These are phyloP conservation scores for Aureobasidium sp. DNA, from an alignment of 2,329 filamentous ascomycete genomes.

Conservation along the genomic window DNA sequence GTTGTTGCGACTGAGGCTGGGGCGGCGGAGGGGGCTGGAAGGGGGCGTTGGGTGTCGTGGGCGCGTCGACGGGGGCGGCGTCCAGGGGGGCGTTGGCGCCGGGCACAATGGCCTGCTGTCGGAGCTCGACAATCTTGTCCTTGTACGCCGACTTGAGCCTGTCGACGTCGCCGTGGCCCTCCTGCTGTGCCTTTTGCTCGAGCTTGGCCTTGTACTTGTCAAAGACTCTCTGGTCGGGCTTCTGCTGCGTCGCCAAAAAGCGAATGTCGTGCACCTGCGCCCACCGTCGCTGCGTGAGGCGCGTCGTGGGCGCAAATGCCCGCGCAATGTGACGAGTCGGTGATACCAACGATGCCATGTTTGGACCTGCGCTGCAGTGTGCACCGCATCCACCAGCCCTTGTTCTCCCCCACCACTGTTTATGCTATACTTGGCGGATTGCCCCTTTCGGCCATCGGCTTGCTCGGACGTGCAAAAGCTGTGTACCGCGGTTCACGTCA, in stretches of 20 bases:
- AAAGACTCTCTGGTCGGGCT: constrained; percentile 52
- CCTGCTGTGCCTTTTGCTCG: constrained; percentile 64
- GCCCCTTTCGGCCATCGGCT: background rate
- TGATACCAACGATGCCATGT: constrained; percentile 10
- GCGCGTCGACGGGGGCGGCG: constrained; percentile 17
- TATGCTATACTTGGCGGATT: constrained; percentile 3
- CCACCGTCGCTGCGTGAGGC: constrained; percentile 61
- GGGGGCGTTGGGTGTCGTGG: constrained; percentile 22
- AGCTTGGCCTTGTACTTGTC: constrained; percentile 88
- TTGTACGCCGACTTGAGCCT: constrained; percentile 74
- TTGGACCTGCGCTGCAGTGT: background rate
- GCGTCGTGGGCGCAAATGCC: constrained; percentile 6
- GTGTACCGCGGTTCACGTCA: background rate
- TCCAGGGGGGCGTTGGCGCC: constrained; percentile 39
- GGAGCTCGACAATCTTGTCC: constrained; percentile 68
- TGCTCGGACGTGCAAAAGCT: background rate
- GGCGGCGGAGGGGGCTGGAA: constrained; percentile 29
- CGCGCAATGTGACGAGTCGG: constrained; percentile 1
- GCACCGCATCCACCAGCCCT: background rate
- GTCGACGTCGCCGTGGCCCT: constrained; percentile 61
- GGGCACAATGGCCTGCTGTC: constrained; percentile 54
- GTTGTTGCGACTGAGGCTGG: constrained; percentile 22
- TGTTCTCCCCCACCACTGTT: background rate
- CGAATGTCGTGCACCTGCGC: constrained; percentile 88
- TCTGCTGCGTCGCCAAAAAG: constrained; percentile 71